Percentiles rank a stretch among this genome's conserved stretches.
phyloP scores from a whole-genome alignment of 1,284 basidiomycete genomes.

The Gomphus sp. region DNA sequence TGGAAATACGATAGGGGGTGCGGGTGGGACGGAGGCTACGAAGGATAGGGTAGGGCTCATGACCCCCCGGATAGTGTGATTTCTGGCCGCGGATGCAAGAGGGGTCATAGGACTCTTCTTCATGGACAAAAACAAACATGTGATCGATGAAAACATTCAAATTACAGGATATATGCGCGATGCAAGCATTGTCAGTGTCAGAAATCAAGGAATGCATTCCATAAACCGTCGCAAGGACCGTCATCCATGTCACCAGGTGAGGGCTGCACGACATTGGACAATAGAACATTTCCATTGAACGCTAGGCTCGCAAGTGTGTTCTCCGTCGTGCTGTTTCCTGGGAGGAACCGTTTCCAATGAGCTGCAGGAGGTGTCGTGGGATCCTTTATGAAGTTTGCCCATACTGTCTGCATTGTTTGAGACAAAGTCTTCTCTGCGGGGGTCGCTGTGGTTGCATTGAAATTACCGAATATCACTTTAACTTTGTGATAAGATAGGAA shows the following conservation, averaged over 20 bases:
- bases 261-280: conserved; percentile 5
- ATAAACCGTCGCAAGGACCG: conserved; percentile 3
- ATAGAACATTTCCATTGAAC: conserved; percentile 4
- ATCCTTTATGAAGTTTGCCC: conserved; percentile 14
- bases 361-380: conserved; percentile 5
- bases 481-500: conserved; percentile 7
- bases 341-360: conserved; percentile 1
- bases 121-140: too few species aligned
- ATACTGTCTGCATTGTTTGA: conserved; percentile 12
- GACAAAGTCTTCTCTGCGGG: conserved; percentile 12
- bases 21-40: too few species aligned
- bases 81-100: too few species aligned
- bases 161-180: too few species aligned
- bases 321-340: conserved; percentile 3
- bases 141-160: too few species aligned
- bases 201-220: conserved; percentile 2
- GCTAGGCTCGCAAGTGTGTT: conserved; percentile 4
- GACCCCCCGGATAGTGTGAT: too few species aligned
- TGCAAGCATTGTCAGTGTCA: background rate
- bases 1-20: too few species aligned
- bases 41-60: too few species aligned
- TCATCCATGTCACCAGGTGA: background rate
- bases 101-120: too few species aligned
- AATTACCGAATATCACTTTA: conserved; percentile 13
- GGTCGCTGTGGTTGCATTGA: conserved; percentile 13